These are phyloP conservation scores for Phanerodontia chrysosporium DNA, from an alignment of 768 basidiomycete species.

Conservation along the genomic window DNA sequence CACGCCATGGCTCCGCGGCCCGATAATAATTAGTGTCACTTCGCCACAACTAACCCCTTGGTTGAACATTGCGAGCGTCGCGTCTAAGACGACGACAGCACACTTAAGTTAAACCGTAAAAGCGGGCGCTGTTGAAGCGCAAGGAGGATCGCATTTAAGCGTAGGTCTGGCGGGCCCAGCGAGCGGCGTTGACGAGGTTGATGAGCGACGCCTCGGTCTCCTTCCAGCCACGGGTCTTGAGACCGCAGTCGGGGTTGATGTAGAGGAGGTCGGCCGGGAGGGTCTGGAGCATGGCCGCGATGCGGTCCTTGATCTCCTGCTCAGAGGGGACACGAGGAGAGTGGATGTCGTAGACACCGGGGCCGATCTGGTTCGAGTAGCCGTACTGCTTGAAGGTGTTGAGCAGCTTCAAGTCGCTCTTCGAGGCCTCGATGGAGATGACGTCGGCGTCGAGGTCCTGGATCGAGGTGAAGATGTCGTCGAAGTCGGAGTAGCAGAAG, in stretches of 20 bases:
- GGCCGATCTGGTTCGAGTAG: slow-evolving; percentile 96
- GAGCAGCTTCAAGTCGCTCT: slow-evolving; percentile 97
- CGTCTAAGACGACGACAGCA: slow-evolving; percentile 10
- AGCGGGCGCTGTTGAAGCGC: slow-evolving; percentile 93
- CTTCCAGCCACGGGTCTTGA: slow-evolving; percentile 98
- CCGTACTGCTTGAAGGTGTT: slow-evolving; percentile 92
- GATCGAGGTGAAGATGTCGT: slow-evolving; percentile 97
- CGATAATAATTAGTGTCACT: slow-evolving; percentile 6
- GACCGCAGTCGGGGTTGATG: slow-evolving; percentile 97
- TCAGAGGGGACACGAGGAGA: slow-evolving; percentile 94
- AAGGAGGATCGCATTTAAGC: slow-evolving; percentile 49
- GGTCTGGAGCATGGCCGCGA: slow-evolving; percentile 78
- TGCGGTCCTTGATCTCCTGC: slow-evolving; percentile 92
- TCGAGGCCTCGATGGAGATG: slow-evolving; percentile 98
- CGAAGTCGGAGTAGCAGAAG: slow-evolving; percentile 99
- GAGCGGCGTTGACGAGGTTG: slow-evolving; percentile 88
- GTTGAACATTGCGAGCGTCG: slow-evolving; percentile 4
- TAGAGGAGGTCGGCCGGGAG: slow-evolving; percentile 80
- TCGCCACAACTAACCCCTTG: slow-evolving; percentile 15
- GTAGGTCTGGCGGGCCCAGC: slow-evolving; percentile 86
- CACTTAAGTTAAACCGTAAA: slow-evolving; percentile 54
- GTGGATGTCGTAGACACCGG: slow-evolving; percentile 99
- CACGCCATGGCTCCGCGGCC: slow-evolving; percentile 8
- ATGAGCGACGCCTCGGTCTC: slow-evolving; percentile 88
- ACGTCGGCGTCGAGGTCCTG: slow-evolving; percentile 96